phyloP scores from a whole-genome alignment of 139 green algal species.

The Axilococcus clingmanii region DNA sequence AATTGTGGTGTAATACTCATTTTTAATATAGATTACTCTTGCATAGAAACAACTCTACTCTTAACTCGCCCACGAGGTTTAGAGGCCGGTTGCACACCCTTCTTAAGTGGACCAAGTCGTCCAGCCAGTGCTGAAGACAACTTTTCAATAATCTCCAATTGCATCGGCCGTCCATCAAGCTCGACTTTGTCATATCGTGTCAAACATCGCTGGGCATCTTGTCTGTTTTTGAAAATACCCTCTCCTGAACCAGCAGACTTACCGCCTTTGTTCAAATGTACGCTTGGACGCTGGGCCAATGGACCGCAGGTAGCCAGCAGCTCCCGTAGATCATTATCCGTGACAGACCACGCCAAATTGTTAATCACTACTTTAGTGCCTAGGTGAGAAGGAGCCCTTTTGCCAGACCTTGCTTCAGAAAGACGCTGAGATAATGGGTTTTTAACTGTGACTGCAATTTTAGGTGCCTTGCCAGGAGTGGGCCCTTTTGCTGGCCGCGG shows the following conservation, averaged over 20 bases:
- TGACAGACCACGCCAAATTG: conserved; percentile 48
- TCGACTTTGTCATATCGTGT: conserved; percentile 43
- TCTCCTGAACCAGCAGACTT: conserved; percentile 34
- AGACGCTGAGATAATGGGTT: no score
- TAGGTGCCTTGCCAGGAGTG: no score
- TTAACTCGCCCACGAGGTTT: not conserved
- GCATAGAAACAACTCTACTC: no score
- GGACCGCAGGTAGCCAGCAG: conserved; percentile 34
- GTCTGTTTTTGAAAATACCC: conserved; percentile 32
- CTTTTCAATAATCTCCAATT: conserved; percentile 39
- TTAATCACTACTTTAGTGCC: conserved; percentile 37
- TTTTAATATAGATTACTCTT: no score
- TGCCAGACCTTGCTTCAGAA: no score
- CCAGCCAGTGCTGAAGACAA: no score
- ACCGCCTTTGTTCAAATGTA: conserved; percentile 28
- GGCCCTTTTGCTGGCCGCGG: no score
- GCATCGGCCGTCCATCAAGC: conserved; percentile 47
- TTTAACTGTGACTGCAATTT: no score
- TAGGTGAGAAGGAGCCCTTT: not conserved
- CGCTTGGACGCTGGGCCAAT: conserved; percentile 23
- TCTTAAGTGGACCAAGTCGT: no score
- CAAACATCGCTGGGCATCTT: conserved; percentile 10
- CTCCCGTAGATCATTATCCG: conserved; percentile 46
- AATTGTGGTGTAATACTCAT: not conserved
- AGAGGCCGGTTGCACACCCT: no score